Base-by-base conservation (phyloP, 192 early-diverging fungal genomes). In the Entophlyctis luteolus region DNA sequence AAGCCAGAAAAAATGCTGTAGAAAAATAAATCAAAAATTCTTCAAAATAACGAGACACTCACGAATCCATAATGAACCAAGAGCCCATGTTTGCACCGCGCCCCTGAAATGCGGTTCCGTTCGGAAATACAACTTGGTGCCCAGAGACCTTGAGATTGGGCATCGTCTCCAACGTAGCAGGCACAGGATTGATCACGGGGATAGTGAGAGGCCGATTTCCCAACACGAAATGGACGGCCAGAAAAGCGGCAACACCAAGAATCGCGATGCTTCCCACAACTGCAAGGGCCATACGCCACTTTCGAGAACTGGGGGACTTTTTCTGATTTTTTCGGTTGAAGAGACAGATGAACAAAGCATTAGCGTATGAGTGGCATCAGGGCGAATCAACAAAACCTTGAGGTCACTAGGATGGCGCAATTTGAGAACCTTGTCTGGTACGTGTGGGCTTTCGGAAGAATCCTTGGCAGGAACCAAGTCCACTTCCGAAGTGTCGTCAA, bases 11-110 rank as follows among this genome's bases (percentile, higher is more conserved):
- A 52, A 5, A 12, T 23, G 49, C 20, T 28, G 49, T n/a, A n/a
- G n/a, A n/a, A n/a, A n/a, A n/a, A n/a, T n/a, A 42, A 42, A 42
- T 12, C 8, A 42, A 42, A 42, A 12, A 12, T 42, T 42, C 39
- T 8, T 12, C 10, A 12, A 42, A n/a, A 42, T 12, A 12, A 12
- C n/a, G 8, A n/a, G 39, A 42, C n/a, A n/a, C n/a, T n/a, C n/a
- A n/a, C n/a, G n/a, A n/a, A n/a, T 52, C 22, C 49, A 52, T 52
- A 28, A 52, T 52, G 22, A 52, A 52, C 49, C 49, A 52, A 23
- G 49, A 5, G 28, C 49, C 49, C 5, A 52, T 6, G 22, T 52
- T 52, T 10, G 28, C 49, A 25, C 49, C 49, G 8, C 49, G 49
- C 18, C 49, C 49, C 8, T 6, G 6, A 23, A 16, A 52, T 16